These are phyloP conservation scores for Boletellus emodensis DNA, from an alignment of 768 basidiomycete genomes.

Conservation along the genomic window DNA sequence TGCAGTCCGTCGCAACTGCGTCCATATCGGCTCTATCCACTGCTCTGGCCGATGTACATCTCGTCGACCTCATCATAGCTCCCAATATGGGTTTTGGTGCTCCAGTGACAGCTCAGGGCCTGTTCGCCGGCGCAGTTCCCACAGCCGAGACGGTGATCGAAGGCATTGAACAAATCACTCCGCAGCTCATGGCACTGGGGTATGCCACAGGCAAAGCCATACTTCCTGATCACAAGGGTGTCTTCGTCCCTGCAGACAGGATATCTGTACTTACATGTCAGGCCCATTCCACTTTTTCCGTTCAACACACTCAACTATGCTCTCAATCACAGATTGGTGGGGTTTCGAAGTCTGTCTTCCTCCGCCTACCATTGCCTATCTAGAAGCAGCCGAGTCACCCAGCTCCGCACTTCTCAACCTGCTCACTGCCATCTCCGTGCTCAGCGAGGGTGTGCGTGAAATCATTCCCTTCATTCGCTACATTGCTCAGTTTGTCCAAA, in stretches of 20 bases:
- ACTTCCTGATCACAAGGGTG: slow-evolving; percentile 61
- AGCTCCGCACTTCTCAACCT: slow-evolving; percentile 60
- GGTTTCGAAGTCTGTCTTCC: slow-evolving; percentile 78
- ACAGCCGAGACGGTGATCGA: slow-evolving; percentile 67
- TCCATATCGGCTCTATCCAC: slow-evolving; percentile 47
- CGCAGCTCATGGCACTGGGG: slow-evolving; percentile 72
- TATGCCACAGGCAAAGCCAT: slow-evolving; percentile 68
- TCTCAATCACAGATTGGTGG: slow-evolving; percentile 72
- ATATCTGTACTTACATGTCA: slow-evolving; percentile 77
- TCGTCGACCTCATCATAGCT: slow-evolving; percentile 55
- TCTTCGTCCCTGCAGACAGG: slow-evolving; percentile 72
- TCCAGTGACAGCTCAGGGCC: slow-evolving; percentile 61
- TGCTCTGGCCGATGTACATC: slow-evolving; percentile 54
- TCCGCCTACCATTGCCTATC: slow-evolving; percentile 57
- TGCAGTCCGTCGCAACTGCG: slow-evolving; percentile 46
- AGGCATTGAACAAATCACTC: slow-evolving; percentile 68
- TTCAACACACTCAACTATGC: slow-evolving; percentile 6
- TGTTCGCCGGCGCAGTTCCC: slow-evolving; percentile 73
- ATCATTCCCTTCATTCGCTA: slow-evolving; percentile 83
- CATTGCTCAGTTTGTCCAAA: slow-evolving; percentile 73
- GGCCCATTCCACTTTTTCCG: slow-evolving; percentile 22
- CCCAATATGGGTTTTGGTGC: slow-evolving; percentile 72
- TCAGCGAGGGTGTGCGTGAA: slow-evolving; percentile 75
- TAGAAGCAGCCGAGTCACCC: slow-evolving; percentile 62
- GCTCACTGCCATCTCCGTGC: slow-evolving; percentile 64